Base-by-base conservation (phyloP, 176 grass and related monocot genomes). In the Zoysia pacifica region DNA sequence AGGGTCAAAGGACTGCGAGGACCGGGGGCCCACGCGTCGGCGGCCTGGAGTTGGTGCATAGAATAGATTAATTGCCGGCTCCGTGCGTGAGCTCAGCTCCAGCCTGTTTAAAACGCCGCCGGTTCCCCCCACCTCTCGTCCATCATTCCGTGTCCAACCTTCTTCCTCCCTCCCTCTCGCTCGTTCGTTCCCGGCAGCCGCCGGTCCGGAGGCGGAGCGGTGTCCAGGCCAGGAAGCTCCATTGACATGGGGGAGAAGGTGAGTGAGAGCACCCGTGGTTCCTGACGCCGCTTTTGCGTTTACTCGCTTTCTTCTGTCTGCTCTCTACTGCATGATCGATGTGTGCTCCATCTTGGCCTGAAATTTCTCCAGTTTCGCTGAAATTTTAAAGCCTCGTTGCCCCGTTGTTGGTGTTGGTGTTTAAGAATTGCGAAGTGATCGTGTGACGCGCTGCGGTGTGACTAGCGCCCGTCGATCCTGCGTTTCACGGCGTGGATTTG, bases 221-320 rank as follows among this genome's bases (percentile, higher is more conserved):
- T 28, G 28, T 28, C 28, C 44, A 64, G 67, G 19, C 77, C 4
- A 37, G 52, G 4, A 0, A 56, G 56, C 58, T 49, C 66, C 78
- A 61, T 66, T 82, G 59, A 37, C n/a, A 91, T 97, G 91, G 88
- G 83, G 42, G 93, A 89, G 51, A 75, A 43, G 4, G 10, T 12
- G 20, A 50, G 36, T 28, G 28, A 28, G 28, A 41, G 0, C 35
- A 3, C 73, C 43, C 15, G 42, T 12, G 67, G 5, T 4, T 14
- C 76, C 36, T 43, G 48, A n/a, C 28, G 42, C 42, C 13, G 11
- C 7, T 39, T 62, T 16, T 39, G 45, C 16, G 35, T 38, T 47
- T 56, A 9, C 9, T 65, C 45, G 48, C 5, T 65, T 6, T 36
- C 1, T 14, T 36, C 37, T 68, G 42, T 19, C 18, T 14, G 20